Evolutionary conservation across 192 early-diverging fungal genomes (phyloP), one percentile per base, ranked within the genome.

Genomic region (Coemansia sp.): DNA sequence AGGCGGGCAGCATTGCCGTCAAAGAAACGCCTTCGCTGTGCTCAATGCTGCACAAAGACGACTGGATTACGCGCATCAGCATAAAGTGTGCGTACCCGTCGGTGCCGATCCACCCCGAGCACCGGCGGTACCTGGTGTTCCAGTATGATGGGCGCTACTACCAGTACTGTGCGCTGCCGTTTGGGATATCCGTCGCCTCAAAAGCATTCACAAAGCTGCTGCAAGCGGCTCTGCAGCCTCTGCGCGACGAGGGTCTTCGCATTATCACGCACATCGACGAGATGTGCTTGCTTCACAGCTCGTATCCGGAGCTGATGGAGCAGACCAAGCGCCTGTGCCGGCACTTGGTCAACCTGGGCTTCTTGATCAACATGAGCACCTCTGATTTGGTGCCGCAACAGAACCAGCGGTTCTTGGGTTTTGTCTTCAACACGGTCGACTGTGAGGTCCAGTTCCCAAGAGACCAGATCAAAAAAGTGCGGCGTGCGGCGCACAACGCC

Each of bases 51-150:
- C 18, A 44, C n/a, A 50, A 52, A 19, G 42, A 32, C 49, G 77
- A 80, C 33, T 73, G 67, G 67, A 66, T 80, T 4, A 70, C 77
- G 7, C 58, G 71, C 5, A 60, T 80, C 40, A 73, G 58, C 54
- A 66, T 80, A 30, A 80, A 80, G 59, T 73, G 77, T 54, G 77
- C 77, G 8, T 80, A 80, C 11, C 71, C 70, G 48, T 73, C 71
- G 18, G 77, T 80, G 58, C 71, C 71, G 1, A 64, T 80, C 23
- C 71, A 73, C 21, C 42, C 60, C 2, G 77, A 80, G 16, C 71
- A 80, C 61, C 54, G 62, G 27, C 50, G 48, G 3, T 74, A 60
- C 48, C 57, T 80, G 48, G 77, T 71, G 47, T 80, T 80, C 53
- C 52, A 67, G 40, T 74, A 74, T 48, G 67, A 73, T 16, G 77